Conservation (phyloP, 352 stramenopile genomes). For the Phytophthora multivora region DNA sequence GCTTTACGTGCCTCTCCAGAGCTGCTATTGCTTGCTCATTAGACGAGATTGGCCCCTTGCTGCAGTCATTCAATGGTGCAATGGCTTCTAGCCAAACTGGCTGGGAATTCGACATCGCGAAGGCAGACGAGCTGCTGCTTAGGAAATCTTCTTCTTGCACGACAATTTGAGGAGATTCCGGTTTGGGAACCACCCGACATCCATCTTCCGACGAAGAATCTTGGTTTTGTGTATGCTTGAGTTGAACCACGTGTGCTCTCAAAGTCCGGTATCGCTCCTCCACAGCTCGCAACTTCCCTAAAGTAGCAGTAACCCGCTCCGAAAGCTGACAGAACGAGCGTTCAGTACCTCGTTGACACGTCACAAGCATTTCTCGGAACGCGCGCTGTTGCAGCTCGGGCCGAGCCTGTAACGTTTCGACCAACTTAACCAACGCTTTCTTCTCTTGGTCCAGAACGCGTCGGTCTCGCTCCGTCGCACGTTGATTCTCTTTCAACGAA, state of each 20-base stretch:
- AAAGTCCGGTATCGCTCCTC: conserved; percentile 22
- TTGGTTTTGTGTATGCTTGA: not conserved
- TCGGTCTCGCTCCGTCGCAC: conserved; percentile 21
- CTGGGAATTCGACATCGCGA: conserved; percentile 21
- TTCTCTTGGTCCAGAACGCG: conserved; percentile 28
- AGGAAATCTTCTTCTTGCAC: conserved; percentile 30
- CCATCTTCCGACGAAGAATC: conserved; percentile 1
- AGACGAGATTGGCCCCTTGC: not conserved
- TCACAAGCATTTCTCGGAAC: conserved; percentile 47
- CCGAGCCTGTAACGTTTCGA: conserved; percentile 51
- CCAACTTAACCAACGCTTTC: conserved; percentile 30
- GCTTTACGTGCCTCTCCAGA: conserved; percentile 13
- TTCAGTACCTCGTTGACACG: conserved; percentile 40
- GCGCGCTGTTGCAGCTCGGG: conserved; percentile 43
- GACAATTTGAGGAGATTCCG: conserved; percentile 22
- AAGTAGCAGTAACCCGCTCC: conserved; percentile 17
- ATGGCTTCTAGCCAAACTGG: conserved; percentile 28
- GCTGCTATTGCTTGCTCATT: not conserved
- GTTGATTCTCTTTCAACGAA: conserved; percentile 27
- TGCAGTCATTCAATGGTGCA: conserved; percentile 6
- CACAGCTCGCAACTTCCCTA: conserved; percentile 24
- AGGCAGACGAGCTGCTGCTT: conserved; percentile 6
- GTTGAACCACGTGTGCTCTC: conserved; percentile 7
- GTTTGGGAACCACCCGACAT: conserved; percentile 9
- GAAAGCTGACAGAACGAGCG: conserved; percentile 31